A percentile compares a stretch with the other conserved stretches of the same genome.
These are phyloP conservation scores for Botrytis hyacinthi DNA, from an alignment of 2,329 filamentous ascomycete species.

Conservation along the genomic window DNA sequence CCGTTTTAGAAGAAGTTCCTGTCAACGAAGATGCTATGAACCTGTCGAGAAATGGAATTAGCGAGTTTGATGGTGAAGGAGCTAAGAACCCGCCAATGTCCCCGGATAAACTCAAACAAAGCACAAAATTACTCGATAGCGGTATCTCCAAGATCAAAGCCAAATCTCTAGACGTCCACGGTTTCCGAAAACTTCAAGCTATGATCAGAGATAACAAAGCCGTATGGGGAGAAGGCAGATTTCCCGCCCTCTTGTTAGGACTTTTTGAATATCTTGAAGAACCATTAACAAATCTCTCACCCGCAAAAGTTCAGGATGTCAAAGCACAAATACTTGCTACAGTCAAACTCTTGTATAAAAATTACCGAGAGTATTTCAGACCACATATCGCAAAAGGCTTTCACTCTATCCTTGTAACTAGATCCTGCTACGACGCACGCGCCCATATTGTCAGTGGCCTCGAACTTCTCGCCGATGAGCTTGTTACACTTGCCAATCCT, in stretches of 20 bases:
- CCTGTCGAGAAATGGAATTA: constrained; percentile 28
- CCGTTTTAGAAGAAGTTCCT: constrained; percentile 59
- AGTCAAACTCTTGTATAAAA: constrained; percentile 68
- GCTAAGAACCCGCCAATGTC: constrained; percentile 37
- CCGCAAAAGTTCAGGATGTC: constrained; percentile 68
- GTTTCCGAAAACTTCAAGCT: constrained; percentile 75
- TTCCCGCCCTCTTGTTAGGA: constrained; percentile 63
- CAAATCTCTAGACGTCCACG: constrained; percentile 74
- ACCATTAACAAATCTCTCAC: constrained; percentile 51
- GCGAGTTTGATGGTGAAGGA: constrained; percentile 23
- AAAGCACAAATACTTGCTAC: constrained; percentile 74
- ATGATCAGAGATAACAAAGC: constrained; percentile 66
- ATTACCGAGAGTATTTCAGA: constrained; percentile 63
- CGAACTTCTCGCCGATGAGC: constrained; percentile 70
- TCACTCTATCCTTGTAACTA: constrained; percentile 63
- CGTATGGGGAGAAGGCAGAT: constrained; percentile 64
- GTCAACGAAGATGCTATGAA: constrained; percentile 52
- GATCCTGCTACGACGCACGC: constrained; percentile 64
- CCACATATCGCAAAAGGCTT: constrained; percentile 67
- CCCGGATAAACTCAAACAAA: constrained; percentile 56
- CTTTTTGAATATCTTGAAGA: constrained; percentile 72
- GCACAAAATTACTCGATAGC: constrained; percentile 64
- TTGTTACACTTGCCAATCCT: constrained; percentile 63
- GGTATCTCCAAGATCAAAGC: constrained; percentile 71
- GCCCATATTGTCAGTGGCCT: constrained; percentile 72